phyloP scores from a whole-genome alignment of 202 grass and related monocot genomes.

The Carex arenaria region DNA sequence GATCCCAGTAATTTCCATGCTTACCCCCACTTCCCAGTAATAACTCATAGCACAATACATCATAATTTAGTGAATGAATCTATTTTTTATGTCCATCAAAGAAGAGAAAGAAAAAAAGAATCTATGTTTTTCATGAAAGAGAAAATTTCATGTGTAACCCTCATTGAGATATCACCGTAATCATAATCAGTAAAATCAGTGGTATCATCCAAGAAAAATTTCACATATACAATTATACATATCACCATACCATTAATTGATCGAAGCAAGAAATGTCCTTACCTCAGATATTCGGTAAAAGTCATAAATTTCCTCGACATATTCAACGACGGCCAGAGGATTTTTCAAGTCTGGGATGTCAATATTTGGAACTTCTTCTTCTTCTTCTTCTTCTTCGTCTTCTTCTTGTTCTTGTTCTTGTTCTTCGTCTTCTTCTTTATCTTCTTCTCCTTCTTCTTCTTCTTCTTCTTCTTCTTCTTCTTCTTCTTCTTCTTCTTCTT shows the following conservation, averaged over 20 bases:
- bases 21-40: too few species aligned
- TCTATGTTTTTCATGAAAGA: not conserved
- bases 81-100: too few species aligned
- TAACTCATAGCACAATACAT: not conserved
- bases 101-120: too few species aligned
- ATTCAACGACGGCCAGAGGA: slow-evolving; percentile 63
- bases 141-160: not conserved
- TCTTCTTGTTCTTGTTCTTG: not conserved
- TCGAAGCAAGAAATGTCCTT: not conserved
- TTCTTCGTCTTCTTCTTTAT: not conserved
- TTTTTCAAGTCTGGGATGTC: slow-evolving; percentile 57
- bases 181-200: not conserved
- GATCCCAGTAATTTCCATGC: not conserved
- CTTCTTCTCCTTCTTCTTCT: slow-evolving; percentile 24
- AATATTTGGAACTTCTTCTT: slow-evolving; percentile 47
- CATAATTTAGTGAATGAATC: too few species aligned
- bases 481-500: not conserved
- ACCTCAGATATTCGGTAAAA: slow-evolving; percentile 66
- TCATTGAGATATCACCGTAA: too few species aligned
- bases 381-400: slow-evolving; percentile 5
- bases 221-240: not conserved
- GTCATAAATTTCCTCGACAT: slow-evolving; percentile 66
- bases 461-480: not conserved
- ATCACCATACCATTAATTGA: too few species aligned
- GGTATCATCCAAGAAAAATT: not conserved